phyloP scores from a whole-genome alignment of 441 rosid genomes.

The Mallotus repandus region DNA sequence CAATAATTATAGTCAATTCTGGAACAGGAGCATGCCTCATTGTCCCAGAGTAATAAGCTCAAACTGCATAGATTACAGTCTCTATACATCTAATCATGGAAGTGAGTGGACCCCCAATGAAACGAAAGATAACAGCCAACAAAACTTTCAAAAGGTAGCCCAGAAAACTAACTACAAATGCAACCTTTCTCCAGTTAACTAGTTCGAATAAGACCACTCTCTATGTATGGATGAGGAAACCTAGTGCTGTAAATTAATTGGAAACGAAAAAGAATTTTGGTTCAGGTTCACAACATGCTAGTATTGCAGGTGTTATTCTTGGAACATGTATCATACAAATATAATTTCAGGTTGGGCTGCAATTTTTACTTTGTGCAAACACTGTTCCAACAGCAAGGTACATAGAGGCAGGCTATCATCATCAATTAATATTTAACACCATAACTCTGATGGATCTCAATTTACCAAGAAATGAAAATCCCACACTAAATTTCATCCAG shows the following conservation, averaged over 20 bases:
- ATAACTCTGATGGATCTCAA: too few relatives aligned
- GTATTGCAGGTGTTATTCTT: not conserved
- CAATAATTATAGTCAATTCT: slow-evolving; percentile 55
- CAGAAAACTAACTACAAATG: slow-evolving; percentile 40
- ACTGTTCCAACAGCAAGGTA: too few relatives aligned
- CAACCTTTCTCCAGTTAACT: slow-evolving; percentile 61
- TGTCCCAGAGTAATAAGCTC: slow-evolving; percentile 65
- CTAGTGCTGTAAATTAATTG: slow-evolving; percentile 49
- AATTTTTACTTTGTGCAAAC: too few relatives aligned
- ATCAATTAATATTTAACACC: too few relatives aligned
- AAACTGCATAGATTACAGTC: slow-evolving; percentile 46
- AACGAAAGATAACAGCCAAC: slow-evolving; percentile 62
- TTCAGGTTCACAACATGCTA: slow-evolving; percentile 6
- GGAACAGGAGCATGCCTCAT: slow-evolving; percentile 61
- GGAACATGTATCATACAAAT: not conserved
- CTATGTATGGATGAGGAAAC: slow-evolving; percentile 76
- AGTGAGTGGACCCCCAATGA: slow-evolving; percentile 74
- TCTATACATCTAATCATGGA: slow-evolving; percentile 51
- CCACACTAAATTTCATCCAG: too few relatives aligned
- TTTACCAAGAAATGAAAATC: too few relatives aligned
- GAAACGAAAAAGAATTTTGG: slow-evolving; percentile 20
- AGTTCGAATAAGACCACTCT: slow-evolving; percentile 79
- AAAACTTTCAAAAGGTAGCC: slow-evolving; percentile 59
- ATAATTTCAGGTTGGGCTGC: not conserved
- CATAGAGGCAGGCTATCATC: too few relatives aligned